phyloP scores from a whole-genome alignment of 441 rosid species.

The Populus trichocarpa region DNA sequence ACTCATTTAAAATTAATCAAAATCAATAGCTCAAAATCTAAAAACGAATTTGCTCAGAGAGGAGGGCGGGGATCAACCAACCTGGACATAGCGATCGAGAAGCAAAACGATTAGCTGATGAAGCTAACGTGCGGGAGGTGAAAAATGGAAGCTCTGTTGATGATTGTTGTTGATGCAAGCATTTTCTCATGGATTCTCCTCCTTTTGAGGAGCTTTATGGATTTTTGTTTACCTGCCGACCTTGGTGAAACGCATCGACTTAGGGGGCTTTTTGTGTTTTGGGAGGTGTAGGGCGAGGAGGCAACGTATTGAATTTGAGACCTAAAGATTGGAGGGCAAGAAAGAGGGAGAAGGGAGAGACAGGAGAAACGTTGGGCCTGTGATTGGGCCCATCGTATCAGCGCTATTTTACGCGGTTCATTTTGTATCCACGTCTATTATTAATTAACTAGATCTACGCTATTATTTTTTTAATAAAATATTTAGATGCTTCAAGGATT shows the following conservation, averaged over 20 bases:
- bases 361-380: not conserved
- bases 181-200: conserved; percentile 43
- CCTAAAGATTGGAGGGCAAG: not conserved
- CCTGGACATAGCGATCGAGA: conserved; percentile 54
- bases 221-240: not conserved
- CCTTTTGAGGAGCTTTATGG: not conserved
- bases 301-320: not conserved
- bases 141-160: not conserved
- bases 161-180: conserved; percentile 24
- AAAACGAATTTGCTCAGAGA: not conserved
- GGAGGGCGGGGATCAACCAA: not conserved
- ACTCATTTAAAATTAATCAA: not conserved
- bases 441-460: no score
- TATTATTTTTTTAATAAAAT: no score
- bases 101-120: not conserved
- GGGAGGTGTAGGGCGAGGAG: not conserved
- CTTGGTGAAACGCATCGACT: not conserved
- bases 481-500: no score
- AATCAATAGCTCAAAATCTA: not conserved
- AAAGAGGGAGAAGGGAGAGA: not conserved
- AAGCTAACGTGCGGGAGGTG: conserved; percentile 22
- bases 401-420: not conserved
- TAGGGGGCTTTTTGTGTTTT: not conserved
- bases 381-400: conserved; percentile 4
- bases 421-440: not conserved